Conservation (phyloP, 495 filamentous ascomycete species). For the Viridothelium virens region DNA sequence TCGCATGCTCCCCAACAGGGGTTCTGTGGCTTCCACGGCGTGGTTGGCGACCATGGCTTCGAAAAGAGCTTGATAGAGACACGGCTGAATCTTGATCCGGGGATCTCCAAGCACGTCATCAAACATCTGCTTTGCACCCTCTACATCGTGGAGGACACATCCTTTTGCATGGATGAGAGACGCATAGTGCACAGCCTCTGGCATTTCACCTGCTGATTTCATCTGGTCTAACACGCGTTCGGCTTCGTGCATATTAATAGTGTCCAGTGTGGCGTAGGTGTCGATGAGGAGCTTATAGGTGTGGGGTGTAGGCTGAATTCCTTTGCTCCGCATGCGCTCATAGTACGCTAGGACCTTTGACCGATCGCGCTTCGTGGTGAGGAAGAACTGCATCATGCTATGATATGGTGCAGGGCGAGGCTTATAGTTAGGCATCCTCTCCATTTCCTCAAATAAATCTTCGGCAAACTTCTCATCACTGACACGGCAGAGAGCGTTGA, state of each 20-base stretch:
- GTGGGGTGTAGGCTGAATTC: slow-evolving; percentile 85
- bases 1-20: slow-evolving; percentile 66
- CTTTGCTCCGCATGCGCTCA: slow-evolving; percentile 79
- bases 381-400: slow-evolving; percentile 98
- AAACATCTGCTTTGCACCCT: slow-evolving; percentile 71
- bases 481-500: slow-evolving; percentile 94
- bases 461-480: slow-evolving; percentile 96
- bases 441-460: slow-evolving; percentile 98
- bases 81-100: slow-evolving; percentile 62
- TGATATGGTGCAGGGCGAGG: slow-evolving; percentile 95
- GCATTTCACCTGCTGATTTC: slow-evolving; percentile 58
- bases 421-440: slow-evolving; percentile 98
- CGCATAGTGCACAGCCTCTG: slow-evolving; percentile 91
- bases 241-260: slow-evolving; percentile 82
- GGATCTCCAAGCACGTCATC: slow-evolving; percentile 62
- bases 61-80: slow-evolving; percentile 90
- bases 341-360: slow-evolving; percentile 92
- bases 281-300: slow-evolving; percentile 98
- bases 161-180: slow-evolving; percentile 93
- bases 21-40: slow-evolving; percentile 63
- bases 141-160: slow-evolving; percentile 86
- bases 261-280: slow-evolving; percentile 87
- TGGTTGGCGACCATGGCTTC: slow-evolving; percentile 96
- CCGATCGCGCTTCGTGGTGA: slow-evolving; percentile 92
- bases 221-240: slow-evolving; percentile 78